Evolutionary conservation across 1,284 basidiomycete species (phyloP).

Genomic region (Boletus sp.): DNA sequence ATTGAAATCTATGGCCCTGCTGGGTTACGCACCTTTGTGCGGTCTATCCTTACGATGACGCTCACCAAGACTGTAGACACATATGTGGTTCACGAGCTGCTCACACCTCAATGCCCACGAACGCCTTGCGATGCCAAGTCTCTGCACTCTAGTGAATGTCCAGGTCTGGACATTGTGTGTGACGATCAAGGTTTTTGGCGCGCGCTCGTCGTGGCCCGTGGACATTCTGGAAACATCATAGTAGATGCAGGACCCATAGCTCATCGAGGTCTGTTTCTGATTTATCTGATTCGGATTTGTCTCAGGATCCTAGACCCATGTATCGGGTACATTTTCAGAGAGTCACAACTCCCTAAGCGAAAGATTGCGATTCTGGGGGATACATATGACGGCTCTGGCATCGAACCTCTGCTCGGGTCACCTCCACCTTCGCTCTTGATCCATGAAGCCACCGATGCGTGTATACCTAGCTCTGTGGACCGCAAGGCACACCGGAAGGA

Average conservation of each 20-base stretch:
- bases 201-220: slow-evolving; percentile 46
- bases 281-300: slow-evolving; percentile 6
- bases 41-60: slow-evolving; percentile 74
- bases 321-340: slow-evolving; percentile 81
- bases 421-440: slow-evolving; percentile 58
- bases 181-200: slow-evolving; percentile 76
- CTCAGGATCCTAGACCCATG: slow-evolving; percentile 63
- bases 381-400: slow-evolving; percentile 64
- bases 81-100: slow-evolving; percentile 84
- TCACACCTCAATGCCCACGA: slow-evolving; percentile 53
- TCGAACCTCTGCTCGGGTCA: slow-evolving; percentile 57
- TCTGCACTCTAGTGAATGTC: slow-evolving; percentile 69
- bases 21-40: slow-evolving; percentile 80
- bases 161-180: slow-evolving; percentile 66
- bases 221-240: slow-evolving; percentile 49
- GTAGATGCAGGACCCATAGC: slow-evolving; percentile 81
- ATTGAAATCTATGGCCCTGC: slow-evolving; percentile 85
- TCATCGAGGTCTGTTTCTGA: slow-evolving; percentile 70
- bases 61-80: slow-evolving; percentile 64
- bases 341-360: slow-evolving; percentile 51
- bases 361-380: slow-evolving; percentile 65
- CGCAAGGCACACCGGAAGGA: slow-evolving; percentile 49
- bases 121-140: slow-evolving; percentile 55
- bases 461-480: slow-evolving; percentile 63
- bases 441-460: slow-evolving; percentile 88